Percentiles rank a stretch among this genome's conserved stretches.
phyloP scores from a whole-genome alignment of 1,284 basidiomycete genomes.

The Vanrija sp. region DNA sequence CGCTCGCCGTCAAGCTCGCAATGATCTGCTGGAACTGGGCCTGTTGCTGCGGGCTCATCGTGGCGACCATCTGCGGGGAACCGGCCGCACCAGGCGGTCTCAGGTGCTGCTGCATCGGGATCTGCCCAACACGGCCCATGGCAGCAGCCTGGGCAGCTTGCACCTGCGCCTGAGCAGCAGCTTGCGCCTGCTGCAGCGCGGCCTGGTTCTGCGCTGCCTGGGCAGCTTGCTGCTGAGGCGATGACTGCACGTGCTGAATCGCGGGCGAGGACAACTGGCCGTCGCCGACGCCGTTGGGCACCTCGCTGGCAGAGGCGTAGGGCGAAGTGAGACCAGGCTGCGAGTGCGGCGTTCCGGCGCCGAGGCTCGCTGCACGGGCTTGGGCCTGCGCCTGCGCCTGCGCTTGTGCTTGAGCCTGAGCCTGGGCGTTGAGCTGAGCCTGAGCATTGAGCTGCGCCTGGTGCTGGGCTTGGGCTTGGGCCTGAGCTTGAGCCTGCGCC shows the following conservation, averaged over 20 bases:
- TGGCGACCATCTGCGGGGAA: constrained; percentile 17
- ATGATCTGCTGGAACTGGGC: constrained; percentile 30
- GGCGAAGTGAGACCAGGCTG: constrained; percentile 28
- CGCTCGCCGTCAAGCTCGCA: constrained; percentile 25
- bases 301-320: constrained; percentile 15
- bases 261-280: constrained; percentile 1
- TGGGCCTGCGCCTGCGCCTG: constrained; percentile 10
- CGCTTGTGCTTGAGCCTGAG: constrained; percentile 14
- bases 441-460: constrained; percentile 14
- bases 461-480: constrained; percentile 20
- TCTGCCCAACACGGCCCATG: constrained; percentile 17
- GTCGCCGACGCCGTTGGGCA: constrained; percentile 20
- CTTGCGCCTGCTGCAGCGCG: constrained; percentile 24
- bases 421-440: too few species aligned
- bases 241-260: constrained; percentile 13
- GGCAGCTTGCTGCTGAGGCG: constrained; percentile 11
- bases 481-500: constrained; percentile 9
- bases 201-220: constrained; percentile 1
- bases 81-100: constrained; percentile 15
- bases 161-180: constrained; percentile 9
- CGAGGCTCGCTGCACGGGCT: constrained; percentile 5
- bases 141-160: constrained; percentile 7
- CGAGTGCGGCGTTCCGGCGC: constrained; percentile 25
- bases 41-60: constrained; percentile 15
- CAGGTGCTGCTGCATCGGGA: constrained; percentile 22